Base-by-base conservation (phyloP, 345 rosid genomes). In the Eucalyptus coolabah region DNA sequence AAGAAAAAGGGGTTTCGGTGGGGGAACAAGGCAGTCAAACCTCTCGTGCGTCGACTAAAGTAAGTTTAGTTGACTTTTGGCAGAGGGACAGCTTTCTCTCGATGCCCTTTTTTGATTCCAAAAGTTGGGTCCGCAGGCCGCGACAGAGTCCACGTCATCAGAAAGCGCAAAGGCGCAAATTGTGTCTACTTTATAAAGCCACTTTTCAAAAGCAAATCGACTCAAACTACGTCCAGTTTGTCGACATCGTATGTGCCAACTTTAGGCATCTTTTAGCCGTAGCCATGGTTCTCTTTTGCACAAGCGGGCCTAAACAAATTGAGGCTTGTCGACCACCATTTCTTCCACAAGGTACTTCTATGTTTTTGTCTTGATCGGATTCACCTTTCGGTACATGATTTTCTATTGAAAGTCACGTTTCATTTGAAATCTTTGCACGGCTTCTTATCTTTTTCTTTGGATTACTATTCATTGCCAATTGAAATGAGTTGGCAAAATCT, bases 31-130 rank as follows among this genome's bases (percentile, higher is more conserved):
- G 80, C 45, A 19, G 82, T 21, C 82, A 9, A 19, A 37, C 23
- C 28, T 24, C 26, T 37, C 82, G 45, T 42, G 45, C 82, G 44
- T 72, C 40, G 82, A 72, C 45, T 40, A 10, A 37, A 37, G 82
- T 19, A 19, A 72, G 26, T 19, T 37, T 10, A 12, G 7, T 37
- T 72, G 82, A 72, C 82, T 34, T 72, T 34, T n/a, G 30, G 63
- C 63, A 24, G 63, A 23, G 30, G 13, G 63, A 53, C 59, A 53
- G 26, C 59, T 53, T 53, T 14, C 77, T 4, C 4, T 16, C 40
- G 21, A n/a, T 16, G 77, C 3, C 77, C 4, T 30, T n/a, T 65
- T n/a, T 0, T n/a, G 9, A 65, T 65, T n/a, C 37, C 0, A n/a
- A 65, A 65, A n/a, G 34, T 26, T 16, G 5, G 77, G 19, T 65